phyloP scores from a whole-genome alignment of 345 rosid genomes.

The Aurinia saxatilis region DNA sequence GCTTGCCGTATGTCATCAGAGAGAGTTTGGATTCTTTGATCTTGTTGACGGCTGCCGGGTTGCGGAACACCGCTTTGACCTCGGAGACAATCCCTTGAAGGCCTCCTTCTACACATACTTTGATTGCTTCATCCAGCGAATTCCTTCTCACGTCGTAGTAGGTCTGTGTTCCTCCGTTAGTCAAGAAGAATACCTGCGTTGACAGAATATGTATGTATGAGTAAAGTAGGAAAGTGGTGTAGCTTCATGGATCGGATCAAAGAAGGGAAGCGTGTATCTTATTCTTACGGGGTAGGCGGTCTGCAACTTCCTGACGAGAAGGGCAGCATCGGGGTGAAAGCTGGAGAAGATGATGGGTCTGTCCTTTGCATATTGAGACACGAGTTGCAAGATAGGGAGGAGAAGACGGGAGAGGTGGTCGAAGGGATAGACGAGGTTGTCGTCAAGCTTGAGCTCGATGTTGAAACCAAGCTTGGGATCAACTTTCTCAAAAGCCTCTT shows the following conservation, averaged over 20 bases:
- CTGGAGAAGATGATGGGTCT: slow-evolving; percentile 80
- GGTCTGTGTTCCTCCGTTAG: slow-evolving; percentile 57
- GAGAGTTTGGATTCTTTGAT: slow-evolving; percentile 81
- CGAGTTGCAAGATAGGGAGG: slow-evolving; percentile 61
- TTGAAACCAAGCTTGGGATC: slow-evolving; percentile 72
- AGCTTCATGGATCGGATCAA: background rate
- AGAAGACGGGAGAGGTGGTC: slow-evolving; percentile 54
- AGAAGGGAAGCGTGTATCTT: too few relatives aligned
- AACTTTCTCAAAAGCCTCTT: slow-evolving; percentile 73
- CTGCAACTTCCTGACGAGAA: slow-evolving; percentile 66
- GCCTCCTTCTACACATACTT: slow-evolving; percentile 66
- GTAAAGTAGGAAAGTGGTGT: background rate
- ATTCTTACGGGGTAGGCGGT: slow-evolving; percentile 71
- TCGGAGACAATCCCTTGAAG: slow-evolving; percentile 80
- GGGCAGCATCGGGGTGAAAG: slow-evolving; percentile 92
- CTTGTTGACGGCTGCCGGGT: slow-evolving; percentile 59
- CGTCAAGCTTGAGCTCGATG: slow-evolving; percentile 88
- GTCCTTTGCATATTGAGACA: slow-evolving; percentile 41
- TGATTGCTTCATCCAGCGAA: slow-evolving; percentile 77
- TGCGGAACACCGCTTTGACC: slow-evolving; percentile 64
- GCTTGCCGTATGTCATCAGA: slow-evolving; percentile 69
- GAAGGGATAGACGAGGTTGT: slow-evolving; percentile 51
- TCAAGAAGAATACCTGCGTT: slow-evolving; percentile 70
- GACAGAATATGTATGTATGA: background rate
- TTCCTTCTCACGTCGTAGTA: slow-evolving; percentile 69